Conservation (phyloP, 139 green algal species). For the Micromonas commoda region DNA sequence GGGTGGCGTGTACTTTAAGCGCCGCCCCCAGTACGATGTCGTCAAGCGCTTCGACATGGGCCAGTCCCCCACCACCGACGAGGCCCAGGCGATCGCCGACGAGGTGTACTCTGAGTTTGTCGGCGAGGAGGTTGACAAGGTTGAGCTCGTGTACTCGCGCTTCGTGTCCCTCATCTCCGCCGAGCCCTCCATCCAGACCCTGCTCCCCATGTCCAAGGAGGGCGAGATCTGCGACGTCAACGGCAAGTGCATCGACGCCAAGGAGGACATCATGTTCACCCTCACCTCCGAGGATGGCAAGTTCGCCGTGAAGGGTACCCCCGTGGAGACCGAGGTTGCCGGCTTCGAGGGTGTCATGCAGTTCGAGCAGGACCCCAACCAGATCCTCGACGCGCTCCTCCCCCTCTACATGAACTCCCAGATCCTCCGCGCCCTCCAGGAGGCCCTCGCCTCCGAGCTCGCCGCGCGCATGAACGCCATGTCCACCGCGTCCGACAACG, state of each 20-base stretch:
- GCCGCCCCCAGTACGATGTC: slow-evolving; percentile 74
- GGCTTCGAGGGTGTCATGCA: slow-evolving; percentile 77
- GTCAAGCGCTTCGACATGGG: slow-evolving; percentile 71
- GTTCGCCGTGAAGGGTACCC: slow-evolving; percentile 80
- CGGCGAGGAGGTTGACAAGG: slow-evolving; percentile 89
- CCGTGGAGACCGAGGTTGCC: slow-evolving; percentile 48
- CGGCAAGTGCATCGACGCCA: slow-evolving; percentile 92
- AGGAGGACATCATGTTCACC: slow-evolving; percentile 96
- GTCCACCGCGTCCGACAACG: slow-evolving; percentile 93
- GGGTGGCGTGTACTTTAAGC: slow-evolving; percentile 82
- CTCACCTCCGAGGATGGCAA: slow-evolving; percentile 79
- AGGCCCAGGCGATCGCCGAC: slow-evolving; percentile 94
- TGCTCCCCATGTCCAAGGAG: slow-evolving; percentile 83
- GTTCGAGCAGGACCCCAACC: slow-evolving; percentile 97
- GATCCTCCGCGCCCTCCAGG: slow-evolving; percentile 69
- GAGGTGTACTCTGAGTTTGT: slow-evolving; percentile 96
- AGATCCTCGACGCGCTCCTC: slow-evolving; percentile 97
- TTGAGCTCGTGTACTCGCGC: slow-evolving; percentile 97
- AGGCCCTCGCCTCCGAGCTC: slow-evolving; percentile 94
- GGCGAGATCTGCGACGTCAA: slow-evolving; percentile 91
- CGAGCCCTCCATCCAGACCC: slow-evolving; percentile 85
- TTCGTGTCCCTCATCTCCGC: slow-evolving; percentile 94
- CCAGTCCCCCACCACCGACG: slow-evolving; percentile 82
- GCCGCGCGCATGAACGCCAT: slow-evolving; percentile 99
- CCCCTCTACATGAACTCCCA: slow-evolving; percentile 96